Percentiles rank a stretch among this genome's conserved stretches.
phyloP scores from a whole-genome alignment of 2,329 filamentous ascomycete species.

The Gnomoniopsis smithogilvyi region DNA sequence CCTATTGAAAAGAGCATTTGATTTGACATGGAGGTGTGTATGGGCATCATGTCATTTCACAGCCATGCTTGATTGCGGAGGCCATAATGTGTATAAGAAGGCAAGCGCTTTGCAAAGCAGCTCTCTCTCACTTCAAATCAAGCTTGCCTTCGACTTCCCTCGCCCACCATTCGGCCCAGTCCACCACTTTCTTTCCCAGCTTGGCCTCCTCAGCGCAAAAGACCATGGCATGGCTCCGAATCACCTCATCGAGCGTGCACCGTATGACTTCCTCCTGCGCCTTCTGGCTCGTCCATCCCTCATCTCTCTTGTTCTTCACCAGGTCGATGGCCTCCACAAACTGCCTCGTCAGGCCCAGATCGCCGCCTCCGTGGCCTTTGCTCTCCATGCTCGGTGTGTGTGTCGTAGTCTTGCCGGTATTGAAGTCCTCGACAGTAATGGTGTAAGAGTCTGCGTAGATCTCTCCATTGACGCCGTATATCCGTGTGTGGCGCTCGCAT shows the following conservation, averaged over 20 bases:
- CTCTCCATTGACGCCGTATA: constrained; percentile 86
- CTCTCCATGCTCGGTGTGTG: constrained; percentile 59
- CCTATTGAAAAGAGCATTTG: too few relatives aligned
- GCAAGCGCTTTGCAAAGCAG: neutral
- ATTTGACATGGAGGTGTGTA: too few relatives aligned
- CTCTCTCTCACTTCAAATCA: neutral
- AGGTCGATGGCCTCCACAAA: constrained; percentile 80
- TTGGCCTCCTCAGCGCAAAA: constrained; percentile 93
- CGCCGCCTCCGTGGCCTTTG: constrained; percentile 70
- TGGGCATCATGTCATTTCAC: neutral
- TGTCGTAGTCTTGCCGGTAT: constrained; percentile 49
- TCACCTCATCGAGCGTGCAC: constrained; percentile 79
- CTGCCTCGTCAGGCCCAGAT: constrained; percentile 74
- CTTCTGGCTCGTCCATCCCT: constrained; percentile 59
- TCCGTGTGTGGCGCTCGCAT: constrained; percentile 78
- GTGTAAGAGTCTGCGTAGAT: constrained; percentile 77
- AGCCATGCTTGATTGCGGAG: neutral
- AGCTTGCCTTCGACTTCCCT: constrained; percentile 40
- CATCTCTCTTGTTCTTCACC: constrained; percentile 72
- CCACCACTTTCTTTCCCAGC: constrained; percentile 63
- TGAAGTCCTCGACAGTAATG: constrained; percentile 75
- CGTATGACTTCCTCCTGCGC: constrained; percentile 77
- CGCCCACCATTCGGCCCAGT: constrained; percentile 76
- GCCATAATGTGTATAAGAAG: neutral
- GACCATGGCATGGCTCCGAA: constrained; percentile 88